Evolutionary conservation across 306 rosid genomes (phyloP).

Genomic region (Oxytropis ochrocephala): DNA sequence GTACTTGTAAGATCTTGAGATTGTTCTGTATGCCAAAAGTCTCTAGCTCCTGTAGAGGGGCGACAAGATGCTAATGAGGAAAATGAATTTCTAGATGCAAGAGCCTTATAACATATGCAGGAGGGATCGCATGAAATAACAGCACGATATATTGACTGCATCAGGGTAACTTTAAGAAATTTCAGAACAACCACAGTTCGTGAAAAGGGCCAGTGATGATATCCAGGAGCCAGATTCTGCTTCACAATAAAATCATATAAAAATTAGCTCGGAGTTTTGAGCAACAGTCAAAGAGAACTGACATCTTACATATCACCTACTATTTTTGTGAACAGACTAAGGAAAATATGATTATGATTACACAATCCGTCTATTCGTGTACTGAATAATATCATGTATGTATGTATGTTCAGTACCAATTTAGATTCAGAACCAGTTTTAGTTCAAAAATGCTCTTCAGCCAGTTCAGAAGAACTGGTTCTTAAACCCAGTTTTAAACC

Average conservation of each 20-base stretch:
- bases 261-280: background rate
- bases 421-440: no score
- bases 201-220: background rate
- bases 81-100: constrained; percentile 7
- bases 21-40: constrained; percentile 16
- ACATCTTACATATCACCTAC: background rate
- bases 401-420: background rate
- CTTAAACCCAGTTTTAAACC: no score
- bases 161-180: background rate
- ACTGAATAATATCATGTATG: background rate
- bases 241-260: background rate
- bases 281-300: background rate
- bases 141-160: constrained; percentile 20
- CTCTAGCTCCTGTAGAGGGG: constrained; percentile 5
- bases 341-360: background rate
- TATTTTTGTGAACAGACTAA: background rate
- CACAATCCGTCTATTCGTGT: background rate
- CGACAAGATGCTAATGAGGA: constrained; percentile 15
- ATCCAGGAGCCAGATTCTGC: constrained; percentile 3
- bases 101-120: background rate
- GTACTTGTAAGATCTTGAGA: constrained; percentile 22
- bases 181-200: constrained; percentile 2
- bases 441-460: no score
- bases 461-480: no score
- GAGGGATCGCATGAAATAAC: constrained; percentile 16